These are phyloP conservation scores for Raffaelea albimanens DNA, from an alignment of 2,329 filamentous ascomycete species.

Conservation along the genomic window DNA sequence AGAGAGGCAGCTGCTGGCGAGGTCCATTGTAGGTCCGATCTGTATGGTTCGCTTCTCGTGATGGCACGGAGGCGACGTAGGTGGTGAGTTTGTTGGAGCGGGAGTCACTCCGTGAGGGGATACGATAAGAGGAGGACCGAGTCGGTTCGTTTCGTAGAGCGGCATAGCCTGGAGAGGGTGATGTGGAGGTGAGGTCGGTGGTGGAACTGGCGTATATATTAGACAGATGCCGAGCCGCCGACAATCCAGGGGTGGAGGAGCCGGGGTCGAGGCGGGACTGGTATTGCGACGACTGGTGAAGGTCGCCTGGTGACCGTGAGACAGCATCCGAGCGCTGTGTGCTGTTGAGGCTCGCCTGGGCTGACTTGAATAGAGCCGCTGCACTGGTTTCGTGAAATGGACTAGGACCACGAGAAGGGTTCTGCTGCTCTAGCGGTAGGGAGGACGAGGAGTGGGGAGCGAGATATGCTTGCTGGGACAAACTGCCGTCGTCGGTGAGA, in stretches of 20 bases:
- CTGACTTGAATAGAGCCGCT: conserved; percentile 17
- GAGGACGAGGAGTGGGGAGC: neutral
- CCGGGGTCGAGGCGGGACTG: conserved; percentile 8
- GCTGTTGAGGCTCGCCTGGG: conserved; percentile 18
- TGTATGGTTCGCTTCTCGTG: conserved; percentile 51
- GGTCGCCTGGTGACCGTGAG: neutral
- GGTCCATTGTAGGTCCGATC: conserved; percentile 21
- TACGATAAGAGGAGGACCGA: conserved; percentile 45
- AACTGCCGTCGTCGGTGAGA: neutral
- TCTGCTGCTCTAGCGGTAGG: conserved; percentile 3
- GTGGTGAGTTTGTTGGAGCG: conserved; percentile 40
- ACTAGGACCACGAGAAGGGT: conserved; percentile 9
- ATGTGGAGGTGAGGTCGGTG: conserved; percentile 20
- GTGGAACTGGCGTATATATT: conserved; percentile 19
- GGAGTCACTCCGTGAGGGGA: conserved; percentile 48
- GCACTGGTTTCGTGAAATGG: conserved; percentile 8
- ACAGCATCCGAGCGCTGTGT: neutral
- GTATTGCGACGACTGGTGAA: conserved; percentile 9
- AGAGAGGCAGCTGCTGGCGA: conserved; percentile 37
- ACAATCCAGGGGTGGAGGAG: neutral
- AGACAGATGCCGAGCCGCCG: conserved; percentile 22
- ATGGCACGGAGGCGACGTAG: conserved; percentile 51
- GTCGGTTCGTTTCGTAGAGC: conserved; percentile 47
- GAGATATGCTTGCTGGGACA: neutral
- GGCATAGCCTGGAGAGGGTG: conserved; percentile 7